phyloP scores from a whole-genome alignment of 1,284 basidiomycete genomes.

The Phellinidium pouzarii region DNA sequence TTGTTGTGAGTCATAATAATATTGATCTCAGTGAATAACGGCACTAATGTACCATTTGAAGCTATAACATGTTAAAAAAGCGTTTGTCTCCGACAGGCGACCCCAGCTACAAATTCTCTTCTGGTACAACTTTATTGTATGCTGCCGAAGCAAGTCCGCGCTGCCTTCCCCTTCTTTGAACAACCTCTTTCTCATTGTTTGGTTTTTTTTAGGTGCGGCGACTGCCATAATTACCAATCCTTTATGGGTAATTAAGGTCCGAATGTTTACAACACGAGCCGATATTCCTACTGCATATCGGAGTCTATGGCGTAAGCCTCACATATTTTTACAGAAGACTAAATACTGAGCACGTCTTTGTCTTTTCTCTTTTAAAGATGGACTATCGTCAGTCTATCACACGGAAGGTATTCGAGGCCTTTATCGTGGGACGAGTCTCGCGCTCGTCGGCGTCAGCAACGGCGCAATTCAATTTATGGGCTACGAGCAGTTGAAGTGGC shows the following conservation, averaged over 20 bases:
- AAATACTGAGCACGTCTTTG: not conserved
- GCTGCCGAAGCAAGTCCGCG: constrained; percentile 92
- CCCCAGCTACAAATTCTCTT: constrained; percentile 55
- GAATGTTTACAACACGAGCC: constrained; percentile 85
- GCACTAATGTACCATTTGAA: constrained; percentile 28
- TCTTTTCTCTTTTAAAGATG: constrained; percentile 49
- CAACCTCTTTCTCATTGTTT: not conserved
- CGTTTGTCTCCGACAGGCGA: constrained; percentile 44
- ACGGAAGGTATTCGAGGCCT: constrained; percentile 78
- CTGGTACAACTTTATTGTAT: constrained; percentile 81
- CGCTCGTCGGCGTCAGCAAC: constrained; percentile 90
- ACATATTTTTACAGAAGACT: constrained; percentile 10
- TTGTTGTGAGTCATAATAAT: constrained; percentile 67
- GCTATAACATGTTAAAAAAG: constrained; percentile 94
- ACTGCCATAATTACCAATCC: constrained; percentile 97
- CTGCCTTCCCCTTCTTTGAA: constrained; percentile 21
- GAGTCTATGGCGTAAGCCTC: constrained; percentile 69
- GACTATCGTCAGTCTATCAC: constrained; percentile 60
- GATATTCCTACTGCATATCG: constrained; percentile 66
- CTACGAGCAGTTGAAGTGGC: constrained; percentile 93
- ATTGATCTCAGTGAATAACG: not conserved
- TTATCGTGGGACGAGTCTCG: constrained; percentile 85
- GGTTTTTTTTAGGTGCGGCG: constrained; percentile 60
- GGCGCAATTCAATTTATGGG: constrained; percentile 95
- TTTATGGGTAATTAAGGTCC: constrained; percentile 96